Evolutionary conservation across 768 basidiomycete species (phyloP).

Genomic region (Tricholoma matsutake): DNA sequence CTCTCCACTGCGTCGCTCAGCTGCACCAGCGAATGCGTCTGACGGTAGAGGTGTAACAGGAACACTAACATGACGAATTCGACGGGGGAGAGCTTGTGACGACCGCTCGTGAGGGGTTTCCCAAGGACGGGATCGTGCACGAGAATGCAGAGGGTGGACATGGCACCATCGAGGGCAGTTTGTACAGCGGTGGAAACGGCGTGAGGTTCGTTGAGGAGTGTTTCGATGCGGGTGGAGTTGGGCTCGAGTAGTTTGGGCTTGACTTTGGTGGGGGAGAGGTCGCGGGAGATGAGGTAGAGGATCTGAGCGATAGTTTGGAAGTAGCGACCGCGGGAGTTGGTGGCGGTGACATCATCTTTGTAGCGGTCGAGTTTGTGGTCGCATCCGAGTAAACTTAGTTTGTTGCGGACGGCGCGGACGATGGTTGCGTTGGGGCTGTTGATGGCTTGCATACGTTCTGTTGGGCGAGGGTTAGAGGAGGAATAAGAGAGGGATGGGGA

Average conservation of each 20-base stretch:
- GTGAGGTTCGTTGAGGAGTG: slow-evolving; percentile 17
- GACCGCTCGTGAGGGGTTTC: slow-evolving; percentile 9
- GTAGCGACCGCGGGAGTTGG: slow-evolving; percentile 18
- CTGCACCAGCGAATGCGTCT: slow-evolving; percentile 33
- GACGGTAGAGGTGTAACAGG: slow-evolving; percentile 36
- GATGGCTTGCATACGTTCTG: slow-evolving; percentile 50
- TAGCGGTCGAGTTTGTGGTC: slow-evolving; percentile 37
- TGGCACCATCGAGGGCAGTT: background rate
- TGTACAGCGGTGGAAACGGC: background rate
- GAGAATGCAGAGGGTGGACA: slow-evolving; percentile 22
- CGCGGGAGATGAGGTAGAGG: slow-evolving; percentile 21
- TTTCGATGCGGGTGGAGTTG: slow-evolving; percentile 20
- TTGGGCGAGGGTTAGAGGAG: background rate
- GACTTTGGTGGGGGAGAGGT: slow-evolving; percentile 4
- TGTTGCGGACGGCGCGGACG: slow-evolving; percentile 38
- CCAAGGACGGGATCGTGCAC: slow-evolving; percentile 10
- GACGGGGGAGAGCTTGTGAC: slow-evolving; percentile 34
- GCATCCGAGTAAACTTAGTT: slow-evolving; percentile 26
- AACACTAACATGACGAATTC: slow-evolving; percentile 45
- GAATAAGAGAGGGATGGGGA: background rate
- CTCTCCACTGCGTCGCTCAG: slow-evolving; percentile 39
- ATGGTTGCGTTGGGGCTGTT: slow-evolving; percentile 43
- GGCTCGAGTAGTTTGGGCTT: slow-evolving; percentile 16
- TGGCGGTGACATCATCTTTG: slow-evolving; percentile 28
- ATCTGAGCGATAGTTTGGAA: slow-evolving; percentile 44